Conservation (phyloP, 441 rosid species). For the Arabidopsis hybrid region DNA sequence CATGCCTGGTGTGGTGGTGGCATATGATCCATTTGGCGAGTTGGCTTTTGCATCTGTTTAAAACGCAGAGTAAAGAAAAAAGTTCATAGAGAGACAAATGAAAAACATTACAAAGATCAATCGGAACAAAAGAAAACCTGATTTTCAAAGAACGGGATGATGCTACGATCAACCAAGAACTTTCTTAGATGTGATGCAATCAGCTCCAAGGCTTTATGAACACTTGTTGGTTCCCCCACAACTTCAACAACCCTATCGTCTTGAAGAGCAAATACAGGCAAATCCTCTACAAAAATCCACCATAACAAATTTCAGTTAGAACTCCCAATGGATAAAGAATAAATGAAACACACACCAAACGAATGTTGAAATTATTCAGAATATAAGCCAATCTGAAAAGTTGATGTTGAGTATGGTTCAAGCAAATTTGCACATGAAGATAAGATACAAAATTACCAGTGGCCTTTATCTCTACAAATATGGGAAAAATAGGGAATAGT, state of each 20-base stretch:
- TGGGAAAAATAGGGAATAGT: background rate
- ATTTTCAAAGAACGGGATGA: conserved; percentile 86
- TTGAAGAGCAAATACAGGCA: conserved; percentile 93
- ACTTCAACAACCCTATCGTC: conserved; percentile 98
- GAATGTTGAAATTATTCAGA: background rate
- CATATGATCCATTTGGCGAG: conserved; percentile 83
- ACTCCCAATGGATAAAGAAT: conserved; percentile 1
- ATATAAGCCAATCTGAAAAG: background rate
- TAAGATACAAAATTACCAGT: background rate
- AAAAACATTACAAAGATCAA: background rate
- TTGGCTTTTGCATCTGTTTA: conserved; percentile 81
- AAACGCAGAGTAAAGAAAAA: conserved; percentile 29
- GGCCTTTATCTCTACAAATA: background rate
- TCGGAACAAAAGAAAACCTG: conserved; percentile 54
- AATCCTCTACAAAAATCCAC: conserved; percentile 66
- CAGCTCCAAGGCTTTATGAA: conserved; percentile 91
- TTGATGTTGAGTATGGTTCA: background rate
- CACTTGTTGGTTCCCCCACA: conserved; percentile 80
- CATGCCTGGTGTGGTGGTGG: conserved; percentile 90
- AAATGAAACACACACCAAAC: conserved; percentile 10
- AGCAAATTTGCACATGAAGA: background rate
- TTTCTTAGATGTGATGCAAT: conserved; percentile 93
- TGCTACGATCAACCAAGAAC: conserved; percentile 94
- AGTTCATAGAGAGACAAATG: conserved; percentile 6
- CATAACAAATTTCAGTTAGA: conserved; percentile 30